These are phyloP conservation scores for Diplocarpon rosae DNA, from an alignment of 2,329 filamentous ascomycete species.

Conservation along the genomic window DNA sequence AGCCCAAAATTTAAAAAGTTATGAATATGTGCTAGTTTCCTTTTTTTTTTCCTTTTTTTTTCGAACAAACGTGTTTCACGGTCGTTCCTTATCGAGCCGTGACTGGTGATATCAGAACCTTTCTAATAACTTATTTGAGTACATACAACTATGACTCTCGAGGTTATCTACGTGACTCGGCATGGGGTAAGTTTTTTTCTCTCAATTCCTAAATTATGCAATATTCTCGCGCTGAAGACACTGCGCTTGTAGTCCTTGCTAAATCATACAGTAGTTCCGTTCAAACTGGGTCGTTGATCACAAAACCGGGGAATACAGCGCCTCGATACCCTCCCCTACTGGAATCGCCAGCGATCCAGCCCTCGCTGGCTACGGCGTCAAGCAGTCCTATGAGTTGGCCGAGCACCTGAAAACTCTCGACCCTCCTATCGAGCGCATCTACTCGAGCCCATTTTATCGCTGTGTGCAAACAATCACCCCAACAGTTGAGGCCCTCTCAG, in stretches of 20 bases:
- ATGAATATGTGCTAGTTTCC: no score
- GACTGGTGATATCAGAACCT: not conserved
- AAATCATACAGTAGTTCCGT: slow-evolving; percentile 54
- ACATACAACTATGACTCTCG: slow-evolving; percentile 32
- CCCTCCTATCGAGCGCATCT: slow-evolving; percentile 61
- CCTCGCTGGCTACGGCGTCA: slow-evolving; percentile 75
- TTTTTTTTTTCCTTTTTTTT: no score
- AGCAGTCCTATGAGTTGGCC: slow-evolving; percentile 70
- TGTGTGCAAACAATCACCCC: slow-evolving; percentile 77
- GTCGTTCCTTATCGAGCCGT: not conserved
- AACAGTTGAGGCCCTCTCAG: slow-evolving; percentile 41
- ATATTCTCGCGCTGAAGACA: slow-evolving; percentile 3
- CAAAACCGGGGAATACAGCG: slow-evolving; percentile 65
- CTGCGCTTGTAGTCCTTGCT: not conserved
- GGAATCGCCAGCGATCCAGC: slow-evolving; percentile 81
- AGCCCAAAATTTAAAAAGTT: no score
- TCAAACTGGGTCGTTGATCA: slow-evolving; percentile 82
- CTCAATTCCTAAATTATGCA: not conserved
- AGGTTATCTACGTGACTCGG: slow-evolving; percentile 63
- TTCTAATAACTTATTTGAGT: slow-evolving; percentile 2
- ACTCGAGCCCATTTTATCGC: slow-evolving; percentile 77
- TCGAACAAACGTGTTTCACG: no score
- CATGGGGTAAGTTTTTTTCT: slow-evolving; percentile 53
- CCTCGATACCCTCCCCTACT: slow-evolving; percentile 68
- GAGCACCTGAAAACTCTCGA: slow-evolving; percentile 40